Percentiles rank a stretch among this genome's conserved stretches.
These are phyloP conservation scores for Melastoma malabathricum DNA, from an alignment of 345 rosid genomes.

Conservation along the genomic window DNA sequence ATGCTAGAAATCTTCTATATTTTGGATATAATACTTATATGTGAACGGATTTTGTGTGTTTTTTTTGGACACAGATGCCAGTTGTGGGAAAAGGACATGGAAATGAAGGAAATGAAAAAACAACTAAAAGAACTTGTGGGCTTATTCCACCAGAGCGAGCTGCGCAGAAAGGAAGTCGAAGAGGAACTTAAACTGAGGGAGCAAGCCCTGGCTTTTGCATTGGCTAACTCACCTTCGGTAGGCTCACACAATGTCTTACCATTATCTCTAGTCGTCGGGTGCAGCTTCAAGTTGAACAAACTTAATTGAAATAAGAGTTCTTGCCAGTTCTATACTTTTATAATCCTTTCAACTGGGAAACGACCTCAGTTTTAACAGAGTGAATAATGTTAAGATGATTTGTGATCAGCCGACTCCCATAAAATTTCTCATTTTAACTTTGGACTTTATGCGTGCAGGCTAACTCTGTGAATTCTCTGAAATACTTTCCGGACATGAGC, in stretches of 20 bases:
- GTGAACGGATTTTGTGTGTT: neutral
- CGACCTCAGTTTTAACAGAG: too few species aligned
- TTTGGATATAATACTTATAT: neutral
- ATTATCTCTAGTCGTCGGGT: neutral
- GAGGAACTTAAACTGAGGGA: slow-evolving; percentile 74
- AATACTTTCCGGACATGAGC: slow-evolving; percentile 38
- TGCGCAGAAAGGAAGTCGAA: slow-evolving; percentile 63
- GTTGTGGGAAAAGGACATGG: slow-evolving; percentile 85
- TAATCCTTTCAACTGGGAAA: neutral
- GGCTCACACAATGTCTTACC: slow-evolving; percentile 6
- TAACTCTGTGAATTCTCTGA: slow-evolving; percentile 46
- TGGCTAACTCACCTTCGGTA: slow-evolving; percentile 59
- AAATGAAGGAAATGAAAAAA: slow-evolving; percentile 85
- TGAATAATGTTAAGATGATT: too few species aligned
- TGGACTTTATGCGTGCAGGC: slow-evolving; percentile 27
- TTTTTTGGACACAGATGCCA: slow-evolving; percentile 49
- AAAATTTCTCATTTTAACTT: neutral
- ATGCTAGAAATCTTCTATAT: too few species aligned
- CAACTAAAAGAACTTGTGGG: slow-evolving; percentile 80
- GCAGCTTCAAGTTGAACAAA: too few species aligned
- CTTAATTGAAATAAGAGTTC: too few species aligned
- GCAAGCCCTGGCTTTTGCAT: slow-evolving; percentile 50
- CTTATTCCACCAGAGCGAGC: slow-evolving; percentile 63
- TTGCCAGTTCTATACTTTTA: too few species aligned
- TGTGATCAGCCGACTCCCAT: too few species aligned